Evolutionary conservation across 192 early-diverging fungal genomes (phyloP), one percentile per base, ranked within the genome.

Genomic region (Entomortierella chlamydospora): DNA sequence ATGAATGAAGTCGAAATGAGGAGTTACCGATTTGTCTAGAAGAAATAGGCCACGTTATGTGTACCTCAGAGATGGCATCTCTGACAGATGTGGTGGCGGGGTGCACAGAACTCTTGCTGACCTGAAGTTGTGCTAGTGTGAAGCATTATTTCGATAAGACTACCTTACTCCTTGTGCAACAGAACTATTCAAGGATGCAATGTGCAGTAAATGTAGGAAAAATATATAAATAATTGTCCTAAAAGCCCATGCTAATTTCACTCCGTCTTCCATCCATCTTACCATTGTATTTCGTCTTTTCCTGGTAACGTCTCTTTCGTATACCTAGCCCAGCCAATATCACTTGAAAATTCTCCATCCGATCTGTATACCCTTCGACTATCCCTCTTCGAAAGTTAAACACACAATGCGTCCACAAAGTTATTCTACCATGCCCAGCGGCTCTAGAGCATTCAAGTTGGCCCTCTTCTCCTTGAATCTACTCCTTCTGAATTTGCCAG

Each of bases 101-200:
- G 26, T 13, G 23, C 52, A 54, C 6, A 25, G 55, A 57, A 29
- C 17, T 30, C 29, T 57, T 57, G 13, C 30, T 15, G 5, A 29
- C 55, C 39, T 37, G 3, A 25, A 15, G 34, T 5, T 22, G 29
- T 57, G 57, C n/a, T 20, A 45, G 61, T 62, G 61, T 64, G 63
- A 64, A 55, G 50, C 63, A 64, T 64, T 64, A 55, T 64, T 51
- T 15, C 63, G 34, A 50, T 33, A 31, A 17, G 15, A 25, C 20
- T 1, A 33, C 56, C 25, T 11, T 22, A 42, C 34, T 43, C 39
- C 57, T 59, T 37, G 34, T n/a, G n/a, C n/a, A n/a, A n/a, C n/a
- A n/a, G n/a, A n/a, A n/a, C n/a, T n/a, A n/a, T n/a, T n/a, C n/a
- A n/a, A n/a, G 10, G 34, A 37, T 37, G 34, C 34, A n/a, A 7